Base-by-base conservation (phyloP, 306 rosid genomes). In the Trifolium pratense region DNA sequence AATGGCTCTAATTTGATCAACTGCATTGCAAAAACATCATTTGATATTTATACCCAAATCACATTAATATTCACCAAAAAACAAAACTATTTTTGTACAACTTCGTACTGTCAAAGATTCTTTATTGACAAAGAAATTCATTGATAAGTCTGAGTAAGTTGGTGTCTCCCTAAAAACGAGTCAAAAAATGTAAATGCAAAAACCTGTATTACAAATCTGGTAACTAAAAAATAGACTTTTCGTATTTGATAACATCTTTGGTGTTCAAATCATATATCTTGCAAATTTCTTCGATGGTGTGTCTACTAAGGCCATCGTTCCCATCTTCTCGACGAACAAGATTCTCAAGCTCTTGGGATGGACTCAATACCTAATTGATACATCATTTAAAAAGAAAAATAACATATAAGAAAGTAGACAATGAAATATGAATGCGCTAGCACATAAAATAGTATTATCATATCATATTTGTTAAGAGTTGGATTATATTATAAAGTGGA, bases 341-440 rank as follows among this genome's bases (percentile, higher is more conserved):
- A 52, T 76, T 55, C 66, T 94, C 95, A 4, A 94, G 92, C 62
- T 83, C 86, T 84, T 78, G 58, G 0, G 91, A 91, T 45, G 97
- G 95, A 83, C 56, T 80, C 85, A 91, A 67, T 13, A 84, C 87
- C 97, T 93, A 26, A 68, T 73, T 8, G 29, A 73, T 26, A 57
- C 63, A 25, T 25, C 63, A 64, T 6, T 64, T 43, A 48, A 37
- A 17, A 56, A 46, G 8, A 13, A 45, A 64, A 17, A 43, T 12
- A 62, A 9, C 36, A 63, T 42, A 32, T 25, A 16, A 53, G 65
- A 13, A 36, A 70, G 70, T 37, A 52, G 7, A 49, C 31, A 42
- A 62, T 3, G 10, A 7, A 7, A 36, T 36, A 6, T 36, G 26
- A 37, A 37, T 39, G 34, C 55, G n/a, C n/a, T 56, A 61, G 60